phyloP scores from a whole-genome alignment of 2,329 filamentous ascomycete species.

The Apiospora pterosperma region DNA sequence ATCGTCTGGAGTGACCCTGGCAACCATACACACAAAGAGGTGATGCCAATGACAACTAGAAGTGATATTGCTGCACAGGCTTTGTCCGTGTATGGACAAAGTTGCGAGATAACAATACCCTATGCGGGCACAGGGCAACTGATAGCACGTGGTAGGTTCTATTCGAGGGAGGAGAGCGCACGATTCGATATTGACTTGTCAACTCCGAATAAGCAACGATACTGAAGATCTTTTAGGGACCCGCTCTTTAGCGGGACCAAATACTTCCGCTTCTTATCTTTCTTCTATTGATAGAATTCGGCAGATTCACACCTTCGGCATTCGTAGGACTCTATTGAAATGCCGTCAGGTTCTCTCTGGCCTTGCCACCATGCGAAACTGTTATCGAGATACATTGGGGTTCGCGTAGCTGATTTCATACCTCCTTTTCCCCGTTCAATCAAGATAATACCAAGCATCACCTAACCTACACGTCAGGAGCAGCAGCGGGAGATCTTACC shows the following conservation, averaged over 20 bases:
- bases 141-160: not conserved
- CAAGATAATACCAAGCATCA: no score
- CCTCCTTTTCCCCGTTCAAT: no score
- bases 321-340: constrained; percentile 80
- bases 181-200: not conserved
- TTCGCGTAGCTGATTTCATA: constrained; percentile 77
- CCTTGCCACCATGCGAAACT: constrained; percentile 87
- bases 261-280: constrained; percentile 60
- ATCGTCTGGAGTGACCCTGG: not conserved
- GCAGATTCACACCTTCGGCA: constrained; percentile 82
- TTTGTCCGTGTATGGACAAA: not conserved
- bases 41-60: not conserved
- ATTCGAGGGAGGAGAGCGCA: not conserved
- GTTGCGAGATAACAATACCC: not conserved
- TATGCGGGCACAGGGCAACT: not conserved
- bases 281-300: constrained; percentile 74
- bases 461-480: no score
- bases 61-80: not conserved
- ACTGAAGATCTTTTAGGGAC: not conserved
- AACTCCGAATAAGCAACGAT: not conserved
- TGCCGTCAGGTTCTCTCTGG: constrained; percentile 66
- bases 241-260: not conserved
- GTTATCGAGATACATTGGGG: constrained; percentile 68
- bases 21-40: not conserved
- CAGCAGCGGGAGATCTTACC: no score